Base-by-base conservation (phyloP, 371 early-diverging fungal species). In the Lichtheimia ornata region DNA sequence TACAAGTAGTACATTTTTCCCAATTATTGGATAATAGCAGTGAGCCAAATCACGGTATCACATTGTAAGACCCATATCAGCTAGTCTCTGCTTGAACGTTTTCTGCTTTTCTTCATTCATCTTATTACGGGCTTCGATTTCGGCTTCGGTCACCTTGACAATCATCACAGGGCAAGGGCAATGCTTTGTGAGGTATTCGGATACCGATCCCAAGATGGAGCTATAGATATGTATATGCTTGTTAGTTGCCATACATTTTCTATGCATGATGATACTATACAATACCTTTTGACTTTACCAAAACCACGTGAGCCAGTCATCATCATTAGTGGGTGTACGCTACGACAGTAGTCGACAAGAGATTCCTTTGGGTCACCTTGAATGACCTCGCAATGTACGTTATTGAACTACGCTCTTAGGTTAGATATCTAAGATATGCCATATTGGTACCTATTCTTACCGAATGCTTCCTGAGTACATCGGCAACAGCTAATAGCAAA, bases 91-190 rank as follows among this genome's bases (percentile, higher is more conserved):
- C 20, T 18, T 15, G 22, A 56, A 56, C 9, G 43, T 42, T 14
- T n/a, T 22, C 7, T 56, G 50, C 24, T 50, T 52, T 3, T 20
- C 41, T 25, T 59, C 60, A n/a, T 20, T 5, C 60, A 42, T 11
- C 1, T 55, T 17, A 3, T 50, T 58, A 13, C 77, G 71, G 17
- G 62, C 72, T 59, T 67, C 68, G 4, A 77, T 63, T 53, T 77
- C 77, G 25, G 56, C 59, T 13, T 53, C 58, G 3, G 67, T 65
- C 4, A 77, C 45, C 42, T 77, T 73, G 43, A 66, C 17, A 2
- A 77, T 62, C 42, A 74, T 53, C 0, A 77, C 74, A 11, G 77
- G 74, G 49, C 72, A 72, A 5, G 77, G 74, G n/a, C 74, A 73
- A 35, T 77, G 53, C 6, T 49, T 62, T 18, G 62, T 58, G 14